Evolutionary conservation across 495 filamentous ascomycete species (phyloP), one percentile per base, ranked within the genome.

Genomic region (Bombardia bombarda): DNA sequence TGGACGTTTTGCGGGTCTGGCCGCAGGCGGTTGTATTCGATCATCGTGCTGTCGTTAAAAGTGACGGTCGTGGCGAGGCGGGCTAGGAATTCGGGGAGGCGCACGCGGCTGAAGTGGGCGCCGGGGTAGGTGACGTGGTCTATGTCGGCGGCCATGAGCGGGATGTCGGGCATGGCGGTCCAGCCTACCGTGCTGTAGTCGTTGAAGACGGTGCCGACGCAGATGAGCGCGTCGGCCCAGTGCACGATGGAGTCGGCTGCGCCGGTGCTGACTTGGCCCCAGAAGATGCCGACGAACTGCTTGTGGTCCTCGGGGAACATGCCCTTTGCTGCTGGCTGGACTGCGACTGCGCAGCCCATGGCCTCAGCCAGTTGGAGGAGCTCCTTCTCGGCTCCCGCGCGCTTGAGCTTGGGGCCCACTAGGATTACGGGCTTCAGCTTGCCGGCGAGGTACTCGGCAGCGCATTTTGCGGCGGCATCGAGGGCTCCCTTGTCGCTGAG

Each of bases 181-280:
- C 52, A 56, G 21, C 52, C 52, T 17, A 56, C 52, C 3, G 52
- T 56, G 42, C 45, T 49, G 42, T 56, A 56, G 34, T 56, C 52
- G 38, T 38, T 56, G 40, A 56, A 56, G 16, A 46, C 19, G 1
- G 40, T 52, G 13, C 52, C 52, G 20, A 52, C 45, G 33, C 52
- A 56, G 19, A 56, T 38, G 20, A 56, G 17, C 13, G 46, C 49
- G 31, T 56, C 52, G 16, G 52, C 52, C 52, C 52, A 56, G 45
- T 52, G 41, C 16, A 56, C 45, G 16, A 56, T 52, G 0, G 49
- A 23, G 20, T 56, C 52, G 7, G 52, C 52, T n/a, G 49, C 52
- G 16, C 33, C 40, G 3, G 52, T 50, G 46, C 52, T 52, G 40
- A 56, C 43, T 28, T 51, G 49, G 1, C 52, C 52, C 52, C 52